A percentile compares a stretch with the other conserved stretches of the same genome.
phyloP scores from a whole-genome alignment of 2,329 filamentous ascomycete species.

The Alternaria panax region DNA sequence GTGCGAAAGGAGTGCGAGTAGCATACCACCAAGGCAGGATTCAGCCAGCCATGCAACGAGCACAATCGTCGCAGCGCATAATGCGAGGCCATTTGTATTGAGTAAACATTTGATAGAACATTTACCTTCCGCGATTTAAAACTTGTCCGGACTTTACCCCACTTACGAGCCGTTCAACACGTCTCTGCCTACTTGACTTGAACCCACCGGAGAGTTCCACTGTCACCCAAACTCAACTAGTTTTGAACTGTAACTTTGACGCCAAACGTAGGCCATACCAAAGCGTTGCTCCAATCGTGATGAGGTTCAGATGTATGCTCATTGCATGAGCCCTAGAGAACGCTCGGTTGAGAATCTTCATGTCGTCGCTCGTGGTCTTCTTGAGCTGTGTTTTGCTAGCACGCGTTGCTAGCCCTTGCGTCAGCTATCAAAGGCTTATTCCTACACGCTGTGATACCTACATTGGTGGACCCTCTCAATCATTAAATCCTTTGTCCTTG shows the following conservation, averaged over 20 bases:
- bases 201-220: background rate
- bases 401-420: conserved; percentile 21
- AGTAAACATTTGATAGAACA: background rate
- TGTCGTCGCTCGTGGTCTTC: conserved; percentile 19
- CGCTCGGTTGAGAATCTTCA: conserved; percentile 37
- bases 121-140: background rate
- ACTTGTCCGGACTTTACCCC: rapidly evolving
- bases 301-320: conserved; percentile 54
- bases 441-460: conserved; percentile 8
- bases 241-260: background rate
- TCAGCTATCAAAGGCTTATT: background rate
- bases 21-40: background rate
- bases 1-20: background rate
- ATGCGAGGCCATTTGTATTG: background rate
- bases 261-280: conserved; percentile 28
- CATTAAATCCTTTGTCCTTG: conserved; percentile 44
- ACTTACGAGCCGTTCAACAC: background rate
- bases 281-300: conserved; percentile 44
- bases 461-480: conserved; percentile 45
- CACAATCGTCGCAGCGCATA: background rate
- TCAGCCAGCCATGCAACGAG: background rate
- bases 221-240: background rate
- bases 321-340: conserved; percentile 53
- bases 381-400: conserved; percentile 14
- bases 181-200: background rate